phyloP scores from a whole-genome alignment of 805 yeast species.

The Starmerella potacharoeniae region DNA sequence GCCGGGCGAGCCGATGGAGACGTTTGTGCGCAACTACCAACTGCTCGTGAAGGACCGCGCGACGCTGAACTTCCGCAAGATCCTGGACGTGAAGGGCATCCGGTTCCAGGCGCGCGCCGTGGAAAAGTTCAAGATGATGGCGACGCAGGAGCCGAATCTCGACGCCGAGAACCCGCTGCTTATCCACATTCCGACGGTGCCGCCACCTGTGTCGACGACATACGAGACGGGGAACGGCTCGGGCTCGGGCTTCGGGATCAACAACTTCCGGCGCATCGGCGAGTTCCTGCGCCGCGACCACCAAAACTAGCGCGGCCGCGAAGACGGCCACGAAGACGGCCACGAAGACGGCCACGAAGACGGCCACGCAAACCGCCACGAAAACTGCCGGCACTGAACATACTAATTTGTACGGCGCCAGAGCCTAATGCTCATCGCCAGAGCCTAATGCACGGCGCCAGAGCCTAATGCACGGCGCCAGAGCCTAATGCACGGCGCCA shows the following conservation, averaged over 20 bases:
- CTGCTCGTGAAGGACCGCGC: conserved; percentile 55
- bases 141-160: conserved; percentile 17
- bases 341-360: too few species aligned
- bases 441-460: too few species aligned
- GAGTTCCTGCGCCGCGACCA: conserved; percentile 16
- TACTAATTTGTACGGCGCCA: too few species aligned
- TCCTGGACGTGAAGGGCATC: conserved; percentile 54
- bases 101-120: conserved; percentile 18
- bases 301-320: not conserved
- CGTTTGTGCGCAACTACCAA: conserved; percentile 54
- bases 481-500: too few species aligned
- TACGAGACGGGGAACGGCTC: not conserved
- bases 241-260: conserved; percentile 9
- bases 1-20: conserved; percentile 52
- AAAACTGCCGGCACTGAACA: too few species aligned
- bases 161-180: conserved; percentile 17
- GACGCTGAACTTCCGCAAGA: conserved; percentile 49
- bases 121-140: conserved; percentile 20
- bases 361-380: too few species aligned
- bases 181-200: conserved; percentile 13
- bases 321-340: not conserved
- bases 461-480: too few species aligned
- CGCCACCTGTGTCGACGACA: conserved; percentile 2
- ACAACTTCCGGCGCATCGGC: conserved; percentile 13
- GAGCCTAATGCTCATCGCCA: too few species aligned